phyloP scores from a whole-genome alignment of 2,329 filamentous ascomycete species.

The Nemania serpens region DNA sequence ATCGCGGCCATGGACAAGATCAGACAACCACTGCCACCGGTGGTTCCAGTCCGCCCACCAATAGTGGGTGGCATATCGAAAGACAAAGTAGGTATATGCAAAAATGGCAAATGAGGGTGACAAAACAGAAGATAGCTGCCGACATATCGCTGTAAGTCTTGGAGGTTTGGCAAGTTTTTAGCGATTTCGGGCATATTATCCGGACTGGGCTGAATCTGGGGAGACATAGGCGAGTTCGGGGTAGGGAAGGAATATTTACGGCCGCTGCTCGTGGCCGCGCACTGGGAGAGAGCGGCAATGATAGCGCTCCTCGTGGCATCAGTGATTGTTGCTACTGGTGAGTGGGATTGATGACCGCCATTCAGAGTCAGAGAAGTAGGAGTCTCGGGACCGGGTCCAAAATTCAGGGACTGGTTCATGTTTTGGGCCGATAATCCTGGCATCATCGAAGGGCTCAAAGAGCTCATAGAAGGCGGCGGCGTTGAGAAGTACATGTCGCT shows the following conservation, averaged over 20 bases:
- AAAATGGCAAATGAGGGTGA: slow-evolving; percentile 92
- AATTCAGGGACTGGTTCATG: slow-evolving; percentile 68
- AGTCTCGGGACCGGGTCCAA: slow-evolving; percentile 70
- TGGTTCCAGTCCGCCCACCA: slow-evolving; percentile 61
- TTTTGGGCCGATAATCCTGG: slow-evolving; percentile 65
- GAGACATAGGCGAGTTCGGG: slow-evolving; percentile 59
- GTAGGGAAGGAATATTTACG: slow-evolving; percentile 68
- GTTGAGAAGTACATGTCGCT: slow-evolving; percentile 80
- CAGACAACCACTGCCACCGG: slow-evolving; percentile 83
- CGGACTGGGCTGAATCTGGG: slow-evolving; percentile 53
- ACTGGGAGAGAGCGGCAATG: slow-evolving; percentile 62
- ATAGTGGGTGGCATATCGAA: slow-evolving; percentile 79
- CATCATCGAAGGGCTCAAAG: slow-evolving; percentile 73
- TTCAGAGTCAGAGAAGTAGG: slow-evolving; percentile 73
- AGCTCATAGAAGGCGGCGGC: slow-evolving; percentile 73
- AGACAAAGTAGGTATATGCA: slow-evolving; percentile 88
- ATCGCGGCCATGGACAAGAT: slow-evolving; percentile 86
- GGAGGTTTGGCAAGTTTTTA: slow-evolving; percentile 74
- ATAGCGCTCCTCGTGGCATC: slow-evolving; percentile 67
- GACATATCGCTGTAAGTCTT: slow-evolving; percentile 88
- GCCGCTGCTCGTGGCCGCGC: slow-evolving; percentile 55
- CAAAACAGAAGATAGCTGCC: slow-evolving; percentile 89
- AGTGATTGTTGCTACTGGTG: slow-evolving; percentile 67
- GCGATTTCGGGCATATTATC: slow-evolving; percentile 57
- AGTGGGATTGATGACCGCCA: slow-evolving; percentile 63